Conservation (phyloP, 177 flowering plant species). For the Telopea speciosissima region DNA sequence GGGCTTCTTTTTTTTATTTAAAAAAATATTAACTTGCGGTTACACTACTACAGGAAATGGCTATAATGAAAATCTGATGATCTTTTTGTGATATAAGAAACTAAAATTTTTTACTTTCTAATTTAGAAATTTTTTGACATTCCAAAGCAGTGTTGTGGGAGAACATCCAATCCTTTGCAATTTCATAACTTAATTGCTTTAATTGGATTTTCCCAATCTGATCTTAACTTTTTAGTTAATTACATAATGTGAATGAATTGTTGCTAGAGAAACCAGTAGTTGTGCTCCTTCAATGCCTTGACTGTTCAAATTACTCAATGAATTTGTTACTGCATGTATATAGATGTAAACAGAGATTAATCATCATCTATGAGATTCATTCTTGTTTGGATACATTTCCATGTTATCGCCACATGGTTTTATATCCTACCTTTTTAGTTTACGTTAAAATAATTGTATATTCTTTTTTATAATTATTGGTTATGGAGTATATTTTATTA, state of each 20-base stretch:
- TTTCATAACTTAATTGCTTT: background rate
- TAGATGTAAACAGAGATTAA: background rate
- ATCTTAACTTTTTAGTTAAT: background rate
- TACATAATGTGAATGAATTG: background rate
- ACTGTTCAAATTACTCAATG: background rate
- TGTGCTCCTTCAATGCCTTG: no score
- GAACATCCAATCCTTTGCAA: background rate
- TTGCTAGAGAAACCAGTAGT: background rate
- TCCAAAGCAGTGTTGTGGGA: background rate
- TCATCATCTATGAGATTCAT: background rate
- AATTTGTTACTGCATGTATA: background rate
- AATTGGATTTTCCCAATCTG: background rate
- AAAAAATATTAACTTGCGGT: no score
- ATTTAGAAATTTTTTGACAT: background rate
- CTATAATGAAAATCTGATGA: no score
- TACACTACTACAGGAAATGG: no score
- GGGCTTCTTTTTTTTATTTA: background rate
- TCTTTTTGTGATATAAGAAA: background rate
- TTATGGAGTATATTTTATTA: background rate
- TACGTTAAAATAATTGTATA: background rate
- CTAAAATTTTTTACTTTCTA: no score
- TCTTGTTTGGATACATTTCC: background rate
- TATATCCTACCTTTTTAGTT: background rate
- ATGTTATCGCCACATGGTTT: background rate
- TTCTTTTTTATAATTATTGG: background rate